Evolutionary conservation across 176 grass and related monocot genomes (phyloP), one percentile per base, ranked within the genome.

Genomic region (Aechmea fasciata): DNA sequence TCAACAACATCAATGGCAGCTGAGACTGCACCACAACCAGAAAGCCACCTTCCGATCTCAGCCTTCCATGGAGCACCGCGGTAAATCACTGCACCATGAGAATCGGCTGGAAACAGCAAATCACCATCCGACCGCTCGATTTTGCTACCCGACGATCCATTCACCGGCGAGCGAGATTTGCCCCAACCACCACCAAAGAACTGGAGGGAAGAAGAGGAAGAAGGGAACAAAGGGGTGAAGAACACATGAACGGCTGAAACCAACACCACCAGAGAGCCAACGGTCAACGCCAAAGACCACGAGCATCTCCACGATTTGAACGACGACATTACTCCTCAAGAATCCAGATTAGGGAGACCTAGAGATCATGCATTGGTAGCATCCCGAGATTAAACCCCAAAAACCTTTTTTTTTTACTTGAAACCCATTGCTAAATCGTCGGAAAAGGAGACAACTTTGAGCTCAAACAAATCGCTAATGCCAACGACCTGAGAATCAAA

Each of bases 31-130:
- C 65, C 65, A 28, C 93, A 97, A 2, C 72, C 84, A 9, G 81
- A 69, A 59, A 97, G 84, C 93, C 89, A 97, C 55, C 86, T 81
- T 18, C 93, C 89, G 29, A 97, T 77, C 68, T 83, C 81, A 14
- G 75, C 22, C 66, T 87, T 87, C 93, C 93, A 97, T 26, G 93
- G 89, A 2, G 89, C 84, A 0, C 57, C 81, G 11, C 74, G 85
- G 71, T 87, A 97, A 1, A 47, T 66, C 63, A 90, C 84, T 0
- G 84, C 73, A 10, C 68, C 74, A 52, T 82, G 64, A 0, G 62
- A 78, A 85, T 88, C 84, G n/a, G 67, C 64, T 51, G 81, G 84
- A 74, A 87, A 48, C 14, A 70, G 59, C 24, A 57, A 78, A 23
- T 26, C 53, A 19, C 29, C 24, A 28, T 33, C 25, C 48, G 19